phyloP scores from a whole-genome alignment of 2,329 filamentous ascomycete species.

The Penicillium sp. region DNA sequence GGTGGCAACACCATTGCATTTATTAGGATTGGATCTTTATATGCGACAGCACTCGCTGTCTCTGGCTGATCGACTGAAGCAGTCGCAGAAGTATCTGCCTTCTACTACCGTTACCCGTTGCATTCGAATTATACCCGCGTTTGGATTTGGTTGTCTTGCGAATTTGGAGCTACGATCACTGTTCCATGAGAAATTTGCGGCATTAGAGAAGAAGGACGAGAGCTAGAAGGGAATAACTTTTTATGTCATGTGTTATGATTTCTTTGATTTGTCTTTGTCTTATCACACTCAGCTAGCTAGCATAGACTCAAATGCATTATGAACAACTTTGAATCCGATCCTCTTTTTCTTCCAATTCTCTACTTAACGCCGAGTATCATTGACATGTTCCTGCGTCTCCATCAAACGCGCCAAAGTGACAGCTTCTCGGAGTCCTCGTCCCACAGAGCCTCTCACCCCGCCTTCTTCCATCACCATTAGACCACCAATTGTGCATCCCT shows the following conservation, averaged over 20 bases:
- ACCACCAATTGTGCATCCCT: constrained; percentile 67
- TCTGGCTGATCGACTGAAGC: constrained; percentile 60
- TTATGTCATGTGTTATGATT: neutral
- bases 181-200: constrained; percentile 21
- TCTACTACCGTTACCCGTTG: constrained; percentile 72
- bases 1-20: constrained; percentile 77
- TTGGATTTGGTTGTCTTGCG: constrained; percentile 82
- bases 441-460: constrained; percentile 57
- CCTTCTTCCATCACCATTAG: constrained; percentile 64
- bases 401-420: constrained; percentile 62
- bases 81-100: constrained; percentile 70
- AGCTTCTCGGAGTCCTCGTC: constrained; percentile 62
- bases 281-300: neutral
- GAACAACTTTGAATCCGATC: neutral
- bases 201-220: neutral
- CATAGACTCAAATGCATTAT: neutral
- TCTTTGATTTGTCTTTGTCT: neutral
- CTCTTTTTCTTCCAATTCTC: neutral
- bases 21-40: constrained; percentile 84
- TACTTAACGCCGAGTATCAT: constrained; percentile 27
- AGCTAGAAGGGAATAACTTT: too few species aligned
- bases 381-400: constrained; percentile 38
- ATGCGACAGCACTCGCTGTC: constrained; percentile 53
- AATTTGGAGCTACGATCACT: constrained; percentile 57
- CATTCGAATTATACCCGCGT: constrained; percentile 81